These are phyloP conservation scores for Ogataea pilisensis DNA, from an alignment of 805 yeast genomes.

Conservation along the genomic window DNA sequence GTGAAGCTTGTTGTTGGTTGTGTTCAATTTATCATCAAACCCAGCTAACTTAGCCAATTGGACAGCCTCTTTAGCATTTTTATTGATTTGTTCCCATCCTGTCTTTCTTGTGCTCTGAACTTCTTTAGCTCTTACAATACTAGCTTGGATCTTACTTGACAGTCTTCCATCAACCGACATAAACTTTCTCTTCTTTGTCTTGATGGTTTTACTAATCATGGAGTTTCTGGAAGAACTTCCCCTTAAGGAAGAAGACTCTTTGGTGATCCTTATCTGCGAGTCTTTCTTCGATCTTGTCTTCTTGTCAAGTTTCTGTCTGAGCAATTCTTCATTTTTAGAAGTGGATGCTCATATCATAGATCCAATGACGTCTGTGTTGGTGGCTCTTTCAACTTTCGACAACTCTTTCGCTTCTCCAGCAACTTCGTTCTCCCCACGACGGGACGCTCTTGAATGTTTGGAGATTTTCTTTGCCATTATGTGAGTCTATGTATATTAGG, in stretches of 20 bases:
- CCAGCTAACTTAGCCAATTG: conserved; percentile 8
- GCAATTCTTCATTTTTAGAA: conserved; percentile 54
- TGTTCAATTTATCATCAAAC: neutral
- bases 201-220: conserved; percentile 27
- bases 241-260: neutral
- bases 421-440: conserved; percentile 53
- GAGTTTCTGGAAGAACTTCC: conserved; percentile 7
- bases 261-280: neutral
- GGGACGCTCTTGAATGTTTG: conserved; percentile 73
- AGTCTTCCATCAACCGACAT: conserved; percentile 50
- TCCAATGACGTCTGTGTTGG: conserved; percentile 54
- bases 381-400: conserved; percentile 51
- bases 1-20: too few relatives aligned
- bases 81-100: conserved; percentile 69
- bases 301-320: conserved; percentile 51
- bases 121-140: conserved; percentile 58
- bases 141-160: conserved; percentile 58
- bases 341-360: conserved; percentile 64
- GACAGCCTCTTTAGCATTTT: conserved; percentile 35
- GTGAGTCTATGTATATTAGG: conserved; percentile 6
- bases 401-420: conserved; percentile 41
- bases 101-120: conserved; percentile 62
- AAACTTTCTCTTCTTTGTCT: conserved; percentile 44
- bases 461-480: conserved; percentile 41
- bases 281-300: conserved; percentile 19